These are phyloP conservation scores for Teunomyces stri DNA, from an alignment of 805 yeast species.

Conservation along the genomic window DNA sequence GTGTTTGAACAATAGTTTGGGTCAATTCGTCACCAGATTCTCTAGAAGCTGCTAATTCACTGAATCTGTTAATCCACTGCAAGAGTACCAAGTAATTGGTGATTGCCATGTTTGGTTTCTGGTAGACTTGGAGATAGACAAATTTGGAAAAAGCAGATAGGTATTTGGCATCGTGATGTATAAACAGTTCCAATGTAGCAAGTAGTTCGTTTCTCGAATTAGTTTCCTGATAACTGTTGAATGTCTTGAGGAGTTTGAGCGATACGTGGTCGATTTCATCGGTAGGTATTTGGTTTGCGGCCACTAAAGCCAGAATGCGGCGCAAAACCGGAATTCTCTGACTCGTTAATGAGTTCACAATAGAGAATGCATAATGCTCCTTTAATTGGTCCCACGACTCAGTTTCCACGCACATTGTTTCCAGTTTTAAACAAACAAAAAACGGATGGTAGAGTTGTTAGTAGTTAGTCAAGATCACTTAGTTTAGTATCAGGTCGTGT, in stretches of 20 bases:
- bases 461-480: not conserved
- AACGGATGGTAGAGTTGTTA: not conserved
- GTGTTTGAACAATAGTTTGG: slow-evolving; percentile 24
- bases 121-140: slow-evolving; percentile 30
- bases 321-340: slow-evolving; percentile 34
- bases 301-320: slow-evolving; percentile 18
- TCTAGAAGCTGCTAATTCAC: slow-evolving; percentile 16
- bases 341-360: slow-evolving; percentile 35
- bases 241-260: slow-evolving; percentile 44
- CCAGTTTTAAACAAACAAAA: not conserved
- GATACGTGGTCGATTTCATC: slow-evolving; percentile 21
- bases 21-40: slow-evolving; percentile 14
- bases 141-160: slow-evolving; percentile 37
- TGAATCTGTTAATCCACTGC: slow-evolving; percentile 52
- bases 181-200: slow-evolving; percentile 36
- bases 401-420: slow-evolving; percentile 3
- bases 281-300: slow-evolving; percentile 4
- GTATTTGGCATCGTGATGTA: slow-evolving; percentile 29
- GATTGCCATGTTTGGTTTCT: slow-evolving; percentile 44
- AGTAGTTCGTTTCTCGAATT: slow-evolving; percentile 45
- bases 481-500: not conserved
- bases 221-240: slow-evolving; percentile 49
- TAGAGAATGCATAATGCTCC: slow-evolving; percentile 17
- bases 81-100: slow-evolving; percentile 57
- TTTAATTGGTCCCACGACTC: slow-evolving; percentile 22